These are phyloP conservation scores for Allium cepa DNA, from an alignment of 106 monocot genomes.

Conservation along the genomic window DNA sequence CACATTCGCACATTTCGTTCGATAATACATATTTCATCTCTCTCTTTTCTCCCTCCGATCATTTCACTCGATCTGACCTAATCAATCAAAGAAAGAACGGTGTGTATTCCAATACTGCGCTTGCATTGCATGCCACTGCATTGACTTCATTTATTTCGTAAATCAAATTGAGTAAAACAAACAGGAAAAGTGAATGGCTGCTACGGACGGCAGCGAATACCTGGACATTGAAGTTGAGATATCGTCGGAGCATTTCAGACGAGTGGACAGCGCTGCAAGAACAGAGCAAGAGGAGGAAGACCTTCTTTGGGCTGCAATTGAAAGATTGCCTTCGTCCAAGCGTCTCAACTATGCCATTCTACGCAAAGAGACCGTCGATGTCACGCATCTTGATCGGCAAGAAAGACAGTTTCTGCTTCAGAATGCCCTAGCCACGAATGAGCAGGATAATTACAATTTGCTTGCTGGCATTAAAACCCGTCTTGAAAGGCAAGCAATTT, in stretches of 20 bases:
- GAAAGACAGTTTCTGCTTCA: constrained; percentile 21
- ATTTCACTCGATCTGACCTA: too few species aligned
- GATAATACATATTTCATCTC: too few species aligned
- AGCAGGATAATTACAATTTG: constrained; percentile 56
- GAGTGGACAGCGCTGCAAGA: constrained; percentile 23
- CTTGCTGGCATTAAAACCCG: constrained; percentile 27
- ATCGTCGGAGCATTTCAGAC: constrained; percentile 10
- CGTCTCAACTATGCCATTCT: constrained; percentile 27
- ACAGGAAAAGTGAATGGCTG: neutral
- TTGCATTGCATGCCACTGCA: too few species aligned
- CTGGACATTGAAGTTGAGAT: constrained; percentile 24
- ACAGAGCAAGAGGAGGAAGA: constrained; percentile 17
- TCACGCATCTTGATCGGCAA: constrained; percentile 37
- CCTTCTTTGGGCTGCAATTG: constrained; percentile 18
- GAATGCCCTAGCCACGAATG: constrained; percentile 41
- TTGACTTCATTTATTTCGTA: too few species aligned
- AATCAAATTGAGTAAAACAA: neutral
- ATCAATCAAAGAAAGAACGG: too few species aligned
- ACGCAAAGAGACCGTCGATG: constrained; percentile 16
- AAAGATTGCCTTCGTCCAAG: constrained; percentile 9
- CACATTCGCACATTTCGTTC: too few species aligned
- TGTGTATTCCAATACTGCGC: too few species aligned
- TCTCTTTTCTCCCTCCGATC: too few species aligned
- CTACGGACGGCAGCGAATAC: constrained; percentile 22
- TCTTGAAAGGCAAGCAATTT: neutral